These are phyloP conservation scores for Tuber calosporum DNA, from an alignment of 495 filamentous ascomycete species.

Conservation along the genomic window DNA sequence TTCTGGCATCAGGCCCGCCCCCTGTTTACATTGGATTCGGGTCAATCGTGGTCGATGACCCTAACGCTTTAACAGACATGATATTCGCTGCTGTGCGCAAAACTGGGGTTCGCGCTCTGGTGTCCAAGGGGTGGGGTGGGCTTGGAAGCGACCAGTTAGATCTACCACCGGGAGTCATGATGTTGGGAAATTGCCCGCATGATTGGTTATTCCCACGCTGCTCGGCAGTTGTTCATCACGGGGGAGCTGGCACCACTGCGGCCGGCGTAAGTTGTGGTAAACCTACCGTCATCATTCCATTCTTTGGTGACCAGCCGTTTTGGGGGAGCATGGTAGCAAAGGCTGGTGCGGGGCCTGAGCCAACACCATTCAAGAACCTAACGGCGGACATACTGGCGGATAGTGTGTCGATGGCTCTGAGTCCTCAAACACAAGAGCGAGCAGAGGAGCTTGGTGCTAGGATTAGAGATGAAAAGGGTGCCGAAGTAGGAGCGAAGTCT, in stretches of 20 bases:
- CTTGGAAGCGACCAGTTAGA: constrained; percentile 48
- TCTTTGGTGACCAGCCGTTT: constrained; percentile 73
- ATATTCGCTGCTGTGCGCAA: constrained; percentile 57
- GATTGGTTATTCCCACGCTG: constrained; percentile 63
- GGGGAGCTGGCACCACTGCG: constrained; percentile 61
- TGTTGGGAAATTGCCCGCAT: constrained; percentile 62
- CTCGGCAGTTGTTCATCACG: constrained; percentile 59
- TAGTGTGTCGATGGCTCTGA: constrained; percentile 58
- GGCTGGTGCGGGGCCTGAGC: constrained; percentile 55
- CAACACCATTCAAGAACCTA: constrained; percentile 65
- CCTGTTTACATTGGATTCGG: constrained; percentile 65
- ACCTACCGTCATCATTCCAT: constrained; percentile 61
- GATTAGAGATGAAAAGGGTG: constrained; percentile 59
- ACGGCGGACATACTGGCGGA: constrained; percentile 57
- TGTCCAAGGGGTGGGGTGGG: constrained; percentile 63
- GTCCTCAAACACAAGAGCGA: constrained; percentile 51
- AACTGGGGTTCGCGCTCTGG: constrained; percentile 55
- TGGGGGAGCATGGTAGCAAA: constrained; percentile 69
- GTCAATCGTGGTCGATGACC: constrained; percentile 62
- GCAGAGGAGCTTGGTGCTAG: constrained; percentile 51
- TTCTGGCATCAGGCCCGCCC: constrained; percentile 50
- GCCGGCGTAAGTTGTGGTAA: constrained; percentile 58
- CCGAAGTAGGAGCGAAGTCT: constrained; percentile 58
- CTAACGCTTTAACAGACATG: constrained; percentile 55
- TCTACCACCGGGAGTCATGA: constrained; percentile 43